Evolutionary conservation across 1,139 yeast genomes (phyloP).

Genomic region (Blastobotrys elegans): DNA sequence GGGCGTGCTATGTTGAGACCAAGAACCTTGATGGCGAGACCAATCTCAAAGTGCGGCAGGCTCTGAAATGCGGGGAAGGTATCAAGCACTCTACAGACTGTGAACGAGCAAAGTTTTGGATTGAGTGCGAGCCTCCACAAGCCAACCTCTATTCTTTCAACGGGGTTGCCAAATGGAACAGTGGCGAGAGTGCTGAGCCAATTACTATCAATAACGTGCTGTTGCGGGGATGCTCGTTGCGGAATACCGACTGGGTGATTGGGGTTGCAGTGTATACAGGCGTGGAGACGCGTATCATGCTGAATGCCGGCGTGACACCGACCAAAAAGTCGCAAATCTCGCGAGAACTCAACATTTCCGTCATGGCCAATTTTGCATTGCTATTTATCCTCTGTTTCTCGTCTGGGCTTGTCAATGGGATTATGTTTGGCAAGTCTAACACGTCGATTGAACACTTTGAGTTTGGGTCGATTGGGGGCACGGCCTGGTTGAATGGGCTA

Average conservation of each 20-base stretch:
- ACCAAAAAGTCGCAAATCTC: slow-evolving; percentile 81
- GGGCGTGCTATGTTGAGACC: slow-evolving; percentile 89
- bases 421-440: slow-evolving; percentile 42
- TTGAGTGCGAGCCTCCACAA: slow-evolving; percentile 90
- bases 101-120: slow-evolving; percentile 69
- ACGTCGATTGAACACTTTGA: slow-evolving; percentile 70
- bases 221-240: slow-evolving; percentile 77
- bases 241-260: slow-evolving; percentile 92
- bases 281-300: slow-evolving; percentile 83
- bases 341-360: slow-evolving; percentile 76
- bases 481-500: slow-evolving; percentile 74
- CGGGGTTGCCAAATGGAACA: slow-evolving; percentile 68
- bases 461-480: slow-evolving; percentile 55
- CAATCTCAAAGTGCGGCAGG: slow-evolving; percentile 74
- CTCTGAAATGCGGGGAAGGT: slow-evolving; percentile 63
- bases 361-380: slow-evolving; percentile 68
- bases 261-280: slow-evolving; percentile 91
- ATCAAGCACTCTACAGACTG: slow-evolving; percentile 68
- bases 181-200: slow-evolving; percentile 47
- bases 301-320: slow-evolving; percentile 90
- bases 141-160: slow-evolving; percentile 77
- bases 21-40: slow-evolving; percentile 97
- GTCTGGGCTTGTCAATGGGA: slow-evolving; percentile 79
- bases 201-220: slow-evolving; percentile 73
- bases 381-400: slow-evolving; percentile 75